Evolutionary conservation across 139 green algal species (phyloP), one percentile per base, ranked within the genome.

Genomic region (Coelastrella sp.): DNA sequence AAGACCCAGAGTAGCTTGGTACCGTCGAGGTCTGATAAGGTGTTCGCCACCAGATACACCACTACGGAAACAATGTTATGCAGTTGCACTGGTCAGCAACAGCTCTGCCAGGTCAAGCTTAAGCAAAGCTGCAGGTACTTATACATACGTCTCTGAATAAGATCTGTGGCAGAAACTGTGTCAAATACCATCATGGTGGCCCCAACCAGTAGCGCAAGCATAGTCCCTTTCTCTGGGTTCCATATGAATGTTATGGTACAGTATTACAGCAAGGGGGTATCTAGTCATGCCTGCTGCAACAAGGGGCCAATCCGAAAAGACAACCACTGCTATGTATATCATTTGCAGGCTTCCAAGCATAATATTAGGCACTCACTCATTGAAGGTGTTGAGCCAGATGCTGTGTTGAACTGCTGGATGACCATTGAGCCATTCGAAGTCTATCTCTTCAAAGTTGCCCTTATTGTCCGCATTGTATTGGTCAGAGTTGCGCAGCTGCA

Each of bases 401-500:
- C 34, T 32, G 66, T 74, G 25, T 19, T 15, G 5, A 9, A n/a
- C n/a, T 6, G 13, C 66, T 25, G 69, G 69, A 2, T 62, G 3
- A 9, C 69, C 69, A 60, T 79, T 79, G 19, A 79, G 21, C 0
- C 23, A 79, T 41, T 79, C 69, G 23, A 79, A 60, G 40, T 79
- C 69, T n/a, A 79, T 63, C 25, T 79, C 69, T 8, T 79, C 69
- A 60, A 79, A 79, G 40, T 37, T 35, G 0, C 41, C 69, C 30
- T 25, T 63, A 41, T 79, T 79, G 40, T 35, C 41, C 21, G 5
- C 0, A 48, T 15, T 63, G 69, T 79, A 79, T 5, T 38, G 3
- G 23, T 79, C 69, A n/a, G 30, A 50, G 27, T 38, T 48, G 4
- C 69, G 4, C 2, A 74, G 17, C 66, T 74, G 66, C 66, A n/a